Percentiles rank a stretch among this genome's conserved stretches.
phyloP scores from a whole-genome alignment of 768 basidiomycete genomes.

The Gyrodon lividus region DNA sequence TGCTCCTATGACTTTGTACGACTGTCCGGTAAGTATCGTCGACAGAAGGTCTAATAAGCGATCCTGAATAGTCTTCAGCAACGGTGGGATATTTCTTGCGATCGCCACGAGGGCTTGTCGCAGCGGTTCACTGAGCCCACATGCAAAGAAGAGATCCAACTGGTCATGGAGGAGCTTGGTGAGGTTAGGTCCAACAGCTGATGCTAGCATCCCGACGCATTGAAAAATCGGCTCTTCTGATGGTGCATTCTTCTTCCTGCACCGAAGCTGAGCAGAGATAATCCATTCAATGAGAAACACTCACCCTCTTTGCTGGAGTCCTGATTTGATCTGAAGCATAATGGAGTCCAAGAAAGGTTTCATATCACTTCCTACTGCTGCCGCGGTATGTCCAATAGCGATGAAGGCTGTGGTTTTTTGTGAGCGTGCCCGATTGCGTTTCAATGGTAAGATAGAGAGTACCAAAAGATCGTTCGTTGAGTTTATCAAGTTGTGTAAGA shows the following conservation, averaged over 20 bases:
- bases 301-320: conserved; percentile 85
- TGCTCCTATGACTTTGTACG: conserved; percentile 87
- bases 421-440: conserved; percentile 1
- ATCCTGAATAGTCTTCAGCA: conserved; percentile 93
- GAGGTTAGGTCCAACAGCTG: conserved; percentile 92
- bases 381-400: conserved; percentile 93
- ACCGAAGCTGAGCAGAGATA: conserved; percentile 1
- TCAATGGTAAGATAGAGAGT: conserved; percentile 13
- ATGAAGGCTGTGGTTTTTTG: conserved; percentile 66
- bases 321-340: conserved; percentile 84
- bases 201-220: conserved; percentile 94
- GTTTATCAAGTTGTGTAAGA: conserved; percentile 83
- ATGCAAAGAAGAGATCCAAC: conserved; percentile 94
- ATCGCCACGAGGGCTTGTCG: conserved; percentile 82
- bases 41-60: conserved; percentile 87
- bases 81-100: conserved; percentile 82
- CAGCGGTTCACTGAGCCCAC: conserved; percentile 87
- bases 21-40: conserved; percentile 73
- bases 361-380: conserved; percentile 91
- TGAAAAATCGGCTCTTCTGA: conserved; percentile 96
- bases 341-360: conserved; percentile 92
- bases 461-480: conserved; percentile 87
- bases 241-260: conserved; percentile 83
- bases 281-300: conserved; percentile 12
- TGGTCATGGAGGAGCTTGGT: conserved; percentile 96